Base-by-base conservation (phyloP, 1,139 yeast genomes). In the Wickerhamomyces sp. region DNA sequence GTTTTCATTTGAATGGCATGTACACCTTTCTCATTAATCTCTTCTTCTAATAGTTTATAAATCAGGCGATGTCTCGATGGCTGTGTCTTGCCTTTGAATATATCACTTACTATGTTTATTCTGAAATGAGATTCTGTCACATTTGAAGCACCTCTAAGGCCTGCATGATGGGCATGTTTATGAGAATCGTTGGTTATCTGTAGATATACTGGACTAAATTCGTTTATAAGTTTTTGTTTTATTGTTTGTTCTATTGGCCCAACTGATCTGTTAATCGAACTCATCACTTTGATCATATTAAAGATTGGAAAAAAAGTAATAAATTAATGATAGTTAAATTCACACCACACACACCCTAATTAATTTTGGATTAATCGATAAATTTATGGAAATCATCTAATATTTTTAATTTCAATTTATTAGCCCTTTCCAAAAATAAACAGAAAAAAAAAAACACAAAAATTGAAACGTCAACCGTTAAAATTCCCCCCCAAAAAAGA, bases 1-100 rank as follows among this genome's bases (percentile, higher is more conserved):
- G 96, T 83, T 56, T 81, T 78, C 64, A 92, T 72, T 59, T 88
- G 97, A 45, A 92, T 67, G 0, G 97, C 97, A 65, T 92, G 98
- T 18, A 92, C 78, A 1, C 95, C 92, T 40, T 76, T 72, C 38
- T 67, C 68, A 40, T 73, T 70, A 56, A 90, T 65, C 58, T 89
- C 96, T 28, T 86, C 88, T 46, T 77, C 77, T 35, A 92, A 66
- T 38, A 86, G 60, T 37, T 66, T 65, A 58, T 89, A 90, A 1
- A 92, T 73, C 56, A 82, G 60, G 43, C 97, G 66, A 64, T 92
- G 97, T 57, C 98, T 75, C 24, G 76, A 63, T 1, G 96, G 95
- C 57, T 81, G 72, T 21, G 70, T 61, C 58, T 78, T 70, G 1
- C 94, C 95, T 32, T 65, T 62, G 57, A 92, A 92, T 37, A 59